Base-by-base conservation (phyloP, 768 basidiomycete species). In the Lentinula detonsa region DNA sequence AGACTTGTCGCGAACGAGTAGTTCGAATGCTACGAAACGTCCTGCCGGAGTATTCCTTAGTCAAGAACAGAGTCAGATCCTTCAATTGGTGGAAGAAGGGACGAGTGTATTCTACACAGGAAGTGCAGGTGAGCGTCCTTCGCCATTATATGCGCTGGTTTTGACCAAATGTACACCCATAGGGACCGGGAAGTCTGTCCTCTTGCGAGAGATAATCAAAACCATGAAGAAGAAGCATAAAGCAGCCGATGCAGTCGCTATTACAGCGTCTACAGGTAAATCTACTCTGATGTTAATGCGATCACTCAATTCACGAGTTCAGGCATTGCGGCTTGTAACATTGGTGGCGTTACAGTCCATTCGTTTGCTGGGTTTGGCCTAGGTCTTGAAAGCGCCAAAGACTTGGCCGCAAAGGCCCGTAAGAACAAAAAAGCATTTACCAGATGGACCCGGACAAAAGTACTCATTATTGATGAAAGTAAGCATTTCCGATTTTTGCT, bases 131-230 rank as follows among this genome's bases (percentile, higher is more conserved):
- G 64, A 64, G 86, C 13, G 5, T 40, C 51, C 51, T 46, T 37
- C 40, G 15, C 42, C 45, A 16, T 52, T 48, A 60, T 64, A 16
- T 39, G 35, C 49, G 61, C 66, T 68, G 66, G 63, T 61, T 39
- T 61, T 60, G n/a, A 51, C 6, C 15, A 39, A 51, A 37, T 28
- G 39, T 39, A 42, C n/a, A 18, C 37, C 18, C 42, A 23, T 61
- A 97, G 96, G 96, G 63, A 97, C 96, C 11, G 96, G 96, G 51
- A 98, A 98, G 74, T 98, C 95, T 3, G 93, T 98, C 28, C 81
- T 98, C 3, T 80, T 98, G 16, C 84, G 95, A 15, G 93, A 95
- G 72, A 95, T 98, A 52, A 97, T 98, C 71, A 82, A 83, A 66
- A 74, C 79, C 1, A 76, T 99, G 56, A 81, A 78, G 50, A 84